Evolutionary conservation across 2,329 filamentous ascomycete species (phyloP).

Genomic region (Tolypocladium sp.): DNA sequence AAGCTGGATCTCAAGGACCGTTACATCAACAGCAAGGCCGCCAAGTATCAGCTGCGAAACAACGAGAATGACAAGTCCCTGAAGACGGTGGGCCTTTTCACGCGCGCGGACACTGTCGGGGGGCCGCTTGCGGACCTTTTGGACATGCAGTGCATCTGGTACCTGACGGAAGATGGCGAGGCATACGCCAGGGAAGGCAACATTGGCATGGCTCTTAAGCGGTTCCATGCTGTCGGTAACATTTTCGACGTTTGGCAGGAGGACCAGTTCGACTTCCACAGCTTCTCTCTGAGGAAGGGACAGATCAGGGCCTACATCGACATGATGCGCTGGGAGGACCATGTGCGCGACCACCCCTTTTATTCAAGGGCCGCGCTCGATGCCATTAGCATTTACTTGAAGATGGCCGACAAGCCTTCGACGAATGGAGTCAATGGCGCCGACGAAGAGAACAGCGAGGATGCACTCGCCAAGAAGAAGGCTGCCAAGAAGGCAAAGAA

Average conservation of each 20-base stretch:
- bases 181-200: slow-evolving; percentile 77
- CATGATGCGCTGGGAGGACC: slow-evolving; percentile 95
- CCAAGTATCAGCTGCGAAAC: slow-evolving; percentile 92
- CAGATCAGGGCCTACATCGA: slow-evolving; percentile 92
- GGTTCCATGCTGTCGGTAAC: slow-evolving; percentile 78
- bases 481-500: slow-evolving; percentile 84
- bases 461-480: slow-evolving; percentile 69
- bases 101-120: slow-evolving; percentile 77
- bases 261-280: slow-evolving; percentile 98
- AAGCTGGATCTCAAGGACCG: slow-evolving; percentile 81
- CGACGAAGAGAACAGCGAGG: slow-evolving; percentile 40
- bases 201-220: slow-evolving; percentile 78
- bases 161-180: slow-evolving; percentile 87
- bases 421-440: slow-evolving; percentile 53
- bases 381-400: slow-evolving; percentile 72
- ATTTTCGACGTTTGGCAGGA: slow-evolving; percentile 98
- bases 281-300: slow-evolving; percentile 92
- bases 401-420: slow-evolving; percentile 66
- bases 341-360: slow-evolving; percentile 84
- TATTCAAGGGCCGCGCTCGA: slow-evolving; percentile 76
- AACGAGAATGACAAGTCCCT: slow-evolving; percentile 81
- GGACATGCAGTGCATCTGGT: slow-evolving; percentile 99
- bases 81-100: slow-evolving; percentile 88
- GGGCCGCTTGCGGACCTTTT: slow-evolving; percentile 84
- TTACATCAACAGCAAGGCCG: slow-evolving; percentile 97